Evolutionary conservation across 805 yeast genomes (phyloP).

Genomic region (Wickerhamomyces canadensis): DNA sequence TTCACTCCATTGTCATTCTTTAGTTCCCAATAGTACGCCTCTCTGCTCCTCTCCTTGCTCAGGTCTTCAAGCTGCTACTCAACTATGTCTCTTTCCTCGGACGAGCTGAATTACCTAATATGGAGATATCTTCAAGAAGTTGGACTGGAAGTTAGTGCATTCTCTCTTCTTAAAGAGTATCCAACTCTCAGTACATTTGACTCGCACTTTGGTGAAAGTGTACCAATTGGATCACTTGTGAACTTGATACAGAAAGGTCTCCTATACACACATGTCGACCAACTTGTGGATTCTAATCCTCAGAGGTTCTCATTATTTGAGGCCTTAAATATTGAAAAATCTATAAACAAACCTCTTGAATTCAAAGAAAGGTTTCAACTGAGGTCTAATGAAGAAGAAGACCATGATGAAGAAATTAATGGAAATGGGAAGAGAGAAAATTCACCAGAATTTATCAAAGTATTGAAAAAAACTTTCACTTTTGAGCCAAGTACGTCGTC

Average conservation of each 20-base stretch:
- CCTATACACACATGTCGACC: constrained; percentile 66
- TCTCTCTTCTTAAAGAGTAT: constrained; percentile 74
- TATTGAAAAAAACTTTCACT: constrained; percentile 32
- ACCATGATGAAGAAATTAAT: constrained; percentile 2
- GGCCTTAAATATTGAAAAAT: constrained; percentile 42
- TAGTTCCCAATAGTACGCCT: no score
- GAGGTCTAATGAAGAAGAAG: constrained; percentile 6
- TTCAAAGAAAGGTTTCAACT: constrained; percentile 28
- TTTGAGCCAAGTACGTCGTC: constrained; percentile 41
- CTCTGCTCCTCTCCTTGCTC: no score
- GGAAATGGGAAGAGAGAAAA: constrained; percentile 4
- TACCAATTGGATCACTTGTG: constrained; percentile 80
- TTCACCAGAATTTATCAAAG: constrained; percentile 26
- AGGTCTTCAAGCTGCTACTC: no score
- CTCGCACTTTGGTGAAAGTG: constrained; percentile 37
- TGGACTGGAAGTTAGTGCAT: constrained; percentile 70
- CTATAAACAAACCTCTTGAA: constrained; percentile 25
- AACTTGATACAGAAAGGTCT: constrained; percentile 83
- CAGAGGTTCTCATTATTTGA: constrained; percentile 46
- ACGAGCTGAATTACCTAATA: constrained; percentile 81
- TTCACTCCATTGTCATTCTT: no score
- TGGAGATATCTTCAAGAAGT: constrained; percentile 92
- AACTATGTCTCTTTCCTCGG: constrained; percentile 78
- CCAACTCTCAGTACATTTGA: constrained; percentile 51
- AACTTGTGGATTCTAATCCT: constrained; percentile 33